A percentile compares a stretch with the other conserved stretches of the same genome.
Evolutionary conservation across 2,329 filamentous ascomycete genomes (phyloP).

Genomic region (Ophiosphaerella korrae): DNA sequence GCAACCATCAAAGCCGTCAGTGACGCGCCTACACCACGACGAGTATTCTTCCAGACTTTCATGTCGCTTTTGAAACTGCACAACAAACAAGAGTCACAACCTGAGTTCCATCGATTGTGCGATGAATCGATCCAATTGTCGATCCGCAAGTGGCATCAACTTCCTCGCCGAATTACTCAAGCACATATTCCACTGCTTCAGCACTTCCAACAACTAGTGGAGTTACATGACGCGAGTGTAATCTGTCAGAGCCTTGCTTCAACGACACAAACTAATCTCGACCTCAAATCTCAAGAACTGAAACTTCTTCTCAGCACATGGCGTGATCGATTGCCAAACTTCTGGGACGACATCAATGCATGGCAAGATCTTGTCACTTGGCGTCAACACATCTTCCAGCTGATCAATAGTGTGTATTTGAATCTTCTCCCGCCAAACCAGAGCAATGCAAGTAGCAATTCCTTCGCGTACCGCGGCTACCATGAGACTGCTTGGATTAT

Average conservation of each 20-base stretch:
- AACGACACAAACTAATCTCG: constrained; percentile 84
- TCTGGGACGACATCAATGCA: constrained; percentile 99
- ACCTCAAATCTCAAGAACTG: constrained; percentile 92
- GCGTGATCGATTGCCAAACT: constrained; percentile 93
- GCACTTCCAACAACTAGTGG: constrained; percentile 97
- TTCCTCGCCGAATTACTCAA: constrained; percentile 91
- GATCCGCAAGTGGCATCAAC: constrained; percentile 97
- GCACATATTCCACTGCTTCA: constrained; percentile 94
- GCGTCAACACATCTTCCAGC: constrained; percentile 97
- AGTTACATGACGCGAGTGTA: constrained; percentile 95
- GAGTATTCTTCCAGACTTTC: constrained; percentile 98
- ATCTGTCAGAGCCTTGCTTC: constrained; percentile 89
- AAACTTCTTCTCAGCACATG: constrained; percentile 93
- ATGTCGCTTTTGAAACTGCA: constrained; percentile 95
- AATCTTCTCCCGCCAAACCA: constrained; percentile 79
- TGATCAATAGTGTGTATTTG: constrained; percentile 95
- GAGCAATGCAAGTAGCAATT: constrained; percentile 80
- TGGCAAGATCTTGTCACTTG: constrained; percentile 99
- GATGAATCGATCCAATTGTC: constrained; percentile 97
- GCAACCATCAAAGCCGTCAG: constrained; percentile 95
- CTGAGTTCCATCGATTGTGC: constrained; percentile 86
- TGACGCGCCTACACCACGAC: constrained; percentile 90
- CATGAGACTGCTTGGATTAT: constrained; percentile 99
- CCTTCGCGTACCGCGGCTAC: constrained; percentile 94
- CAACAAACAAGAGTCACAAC: constrained; percentile 77